phyloP scores from a whole-genome alignment of 257 asterid genomes.

The Primulina huaijiensis region DNA sequence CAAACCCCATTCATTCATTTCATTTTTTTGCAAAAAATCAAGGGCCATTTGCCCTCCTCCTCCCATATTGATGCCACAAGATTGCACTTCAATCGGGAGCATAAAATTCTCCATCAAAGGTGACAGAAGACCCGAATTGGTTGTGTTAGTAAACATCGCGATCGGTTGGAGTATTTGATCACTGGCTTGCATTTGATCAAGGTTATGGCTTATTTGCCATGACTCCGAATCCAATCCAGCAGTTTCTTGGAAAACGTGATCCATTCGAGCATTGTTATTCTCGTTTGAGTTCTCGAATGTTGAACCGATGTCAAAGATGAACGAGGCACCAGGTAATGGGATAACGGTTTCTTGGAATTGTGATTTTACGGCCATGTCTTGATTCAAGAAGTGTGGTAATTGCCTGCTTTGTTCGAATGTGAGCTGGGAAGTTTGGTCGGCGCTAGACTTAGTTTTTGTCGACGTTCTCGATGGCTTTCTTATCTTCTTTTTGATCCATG shows the following conservation, averaged over 20 bases:
- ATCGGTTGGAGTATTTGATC: slow-evolving; percentile 28
- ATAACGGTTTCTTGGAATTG: slow-evolving; percentile 37
- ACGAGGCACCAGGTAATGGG: slow-evolving; percentile 46
- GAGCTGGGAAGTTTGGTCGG: slow-evolving; percentile 34
- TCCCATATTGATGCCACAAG: slow-evolving; percentile 28
- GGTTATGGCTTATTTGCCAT: slow-evolving; percentile 42
- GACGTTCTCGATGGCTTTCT: slow-evolving; percentile 47
- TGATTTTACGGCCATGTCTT: slow-evolving; percentile 38
- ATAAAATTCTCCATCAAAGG: slow-evolving; percentile 42
- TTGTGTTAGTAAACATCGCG: slow-evolving; percentile 11
- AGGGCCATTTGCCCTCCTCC: slow-evolving; percentile 29
- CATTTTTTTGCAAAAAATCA: slow-evolving; percentile 52
- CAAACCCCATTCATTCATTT: slow-evolving; percentile 51
- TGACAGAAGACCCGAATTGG: slow-evolving; percentile 36
- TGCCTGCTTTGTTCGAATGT: slow-evolving; percentile 36
- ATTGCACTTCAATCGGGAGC: slow-evolving; percentile 42
- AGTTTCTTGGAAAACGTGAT: slow-evolving; percentile 46
- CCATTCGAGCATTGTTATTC: slow-evolving; percentile 17
- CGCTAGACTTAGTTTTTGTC: slow-evolving; percentile 20
- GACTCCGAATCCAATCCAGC: slow-evolving; percentile 26
- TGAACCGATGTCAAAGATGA: slow-evolving; percentile 53
- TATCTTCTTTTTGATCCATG: slow-evolving; percentile 88
- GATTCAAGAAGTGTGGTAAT: slow-evolving; percentile 39
- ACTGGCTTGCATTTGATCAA: slow-evolving; percentile 25
- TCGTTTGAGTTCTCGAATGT: slow-evolving; percentile 25